These are phyloP conservation scores for Ambispora gerdemannii DNA, from an alignment of 192 early-diverging fungal species.

Conservation along the genomic window DNA sequence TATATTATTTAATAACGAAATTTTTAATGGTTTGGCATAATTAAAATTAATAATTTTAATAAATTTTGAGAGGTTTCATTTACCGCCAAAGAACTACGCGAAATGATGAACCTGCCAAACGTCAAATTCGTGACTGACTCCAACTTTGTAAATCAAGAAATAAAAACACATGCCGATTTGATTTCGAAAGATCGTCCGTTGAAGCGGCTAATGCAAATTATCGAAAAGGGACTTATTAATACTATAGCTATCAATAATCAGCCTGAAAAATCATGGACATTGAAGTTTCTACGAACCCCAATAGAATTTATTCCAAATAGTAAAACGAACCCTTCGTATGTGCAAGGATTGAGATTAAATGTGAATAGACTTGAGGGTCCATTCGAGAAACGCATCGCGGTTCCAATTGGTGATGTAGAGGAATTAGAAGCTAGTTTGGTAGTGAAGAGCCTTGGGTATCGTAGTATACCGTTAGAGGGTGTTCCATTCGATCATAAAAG, in stretches of 20 bases:
- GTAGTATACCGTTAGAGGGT: conserved; percentile 61
- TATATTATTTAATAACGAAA: no score
- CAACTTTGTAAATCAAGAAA: conserved; percentile 50
- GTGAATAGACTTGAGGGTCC: conserved; percentile 71
- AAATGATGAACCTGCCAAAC: conserved; percentile 76
- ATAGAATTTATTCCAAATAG: conserved; percentile 43
- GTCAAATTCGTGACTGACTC: conserved; percentile 64
- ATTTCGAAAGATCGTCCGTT: conserved; percentile 58
- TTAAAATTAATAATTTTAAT: no score
- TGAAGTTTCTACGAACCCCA: conserved; percentile 76
- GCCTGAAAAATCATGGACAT: conserved; percentile 60
- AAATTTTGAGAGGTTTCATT: conserved; percentile 60
- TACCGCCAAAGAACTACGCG: conserved; percentile 94
- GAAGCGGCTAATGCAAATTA: conserved; percentile 82
- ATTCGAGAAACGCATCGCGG: conserved; percentile 47
- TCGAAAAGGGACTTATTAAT: conserved; percentile 69
- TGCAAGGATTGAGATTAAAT: conserved; percentile 51
- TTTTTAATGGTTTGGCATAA: neutral
- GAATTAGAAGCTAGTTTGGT: conserved; percentile 65
- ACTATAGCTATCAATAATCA: conserved; percentile 29
- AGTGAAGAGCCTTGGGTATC: conserved; percentile 86
- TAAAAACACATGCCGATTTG: conserved; percentile 39
- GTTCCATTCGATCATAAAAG: conserved; percentile 72
- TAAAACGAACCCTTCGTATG: conserved; percentile 20
- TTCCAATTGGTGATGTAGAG: conserved; percentile 58